phyloP scores from a whole-genome alignment of 768 basidiomycete species.

The Pleurotus eryngii region DNA sequence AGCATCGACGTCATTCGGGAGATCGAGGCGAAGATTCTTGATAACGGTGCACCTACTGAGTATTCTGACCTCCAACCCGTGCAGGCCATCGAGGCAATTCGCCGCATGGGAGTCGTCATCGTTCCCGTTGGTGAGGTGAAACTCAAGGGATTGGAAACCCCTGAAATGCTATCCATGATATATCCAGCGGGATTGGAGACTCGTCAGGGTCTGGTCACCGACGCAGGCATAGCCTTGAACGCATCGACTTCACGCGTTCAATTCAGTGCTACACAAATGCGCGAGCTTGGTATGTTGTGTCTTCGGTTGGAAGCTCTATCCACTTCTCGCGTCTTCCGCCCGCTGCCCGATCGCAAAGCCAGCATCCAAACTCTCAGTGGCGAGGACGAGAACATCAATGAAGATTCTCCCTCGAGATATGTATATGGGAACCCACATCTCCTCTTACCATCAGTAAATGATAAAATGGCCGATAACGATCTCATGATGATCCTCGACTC shows the following conservation, averaged over 20 bases:
- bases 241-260: constrained; percentile 51
- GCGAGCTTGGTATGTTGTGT: constrained; percentile 68
- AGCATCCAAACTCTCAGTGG: constrained; percentile 30
- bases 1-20: constrained; percentile 85
- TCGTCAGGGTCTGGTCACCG: constrained; percentile 55
- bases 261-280: constrained; percentile 72
- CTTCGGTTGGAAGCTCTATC: constrained; percentile 79
- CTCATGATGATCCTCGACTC: constrained; percentile 75
- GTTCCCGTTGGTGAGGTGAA: constrained; percentile 84
- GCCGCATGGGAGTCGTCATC: constrained; percentile 64
- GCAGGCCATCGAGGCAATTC: constrained; percentile 72
- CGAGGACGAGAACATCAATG: constrained; percentile 13
- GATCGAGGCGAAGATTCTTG: constrained; percentile 60
- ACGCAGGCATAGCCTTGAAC: constrained; percentile 24
- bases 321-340: constrained; percentile 55
- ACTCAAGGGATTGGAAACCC: constrained; percentile 91
- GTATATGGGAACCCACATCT: constrained; percentile 59
- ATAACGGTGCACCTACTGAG: constrained; percentile 55
- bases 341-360: constrained; percentile 40
- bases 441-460: constrained; percentile 65
- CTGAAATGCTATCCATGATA: constrained; percentile 81
- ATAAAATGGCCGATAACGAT: constrained; percentile 70
- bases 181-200: constrained; percentile 75
- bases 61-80: constrained; percentile 53
- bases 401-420: constrained; percentile 30